A percentile compares a stretch with the other conserved stretches of the same genome.
phyloP scores from a whole-genome alignment of 108 stramenopile species.

The Seminavis robusta region DNA sequence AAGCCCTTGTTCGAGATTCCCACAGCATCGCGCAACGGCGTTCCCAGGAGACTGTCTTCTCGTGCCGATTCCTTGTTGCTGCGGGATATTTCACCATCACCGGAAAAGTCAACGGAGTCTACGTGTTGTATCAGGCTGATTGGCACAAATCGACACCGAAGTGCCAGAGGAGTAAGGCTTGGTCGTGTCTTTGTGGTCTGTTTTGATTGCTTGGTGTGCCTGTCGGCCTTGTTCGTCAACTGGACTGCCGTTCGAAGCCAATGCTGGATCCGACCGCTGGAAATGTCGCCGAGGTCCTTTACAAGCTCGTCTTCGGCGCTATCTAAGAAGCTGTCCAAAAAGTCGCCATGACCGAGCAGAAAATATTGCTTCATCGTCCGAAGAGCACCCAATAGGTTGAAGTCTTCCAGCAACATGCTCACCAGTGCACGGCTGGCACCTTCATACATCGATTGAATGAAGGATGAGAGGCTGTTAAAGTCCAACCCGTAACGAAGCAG shows the following conservation, averaged over 20 bases:
- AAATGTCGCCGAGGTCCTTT: constrained; percentile 48
- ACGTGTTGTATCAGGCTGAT: constrained; percentile 60
- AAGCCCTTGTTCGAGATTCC: constrained; percentile 38
- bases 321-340: constrained; percentile 94
- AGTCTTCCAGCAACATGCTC: constrained; percentile 58
- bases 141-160: constrained; percentile 52
- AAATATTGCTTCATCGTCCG: constrained; percentile 92
- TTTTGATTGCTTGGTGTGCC: constrained; percentile 10
- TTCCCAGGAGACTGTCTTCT: too few species aligned
- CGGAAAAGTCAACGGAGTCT: too few species aligned
- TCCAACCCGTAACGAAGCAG: constrained; percentile 32
- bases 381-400: constrained; percentile 62
- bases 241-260: constrained; percentile 71
- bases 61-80: too few species aligned
- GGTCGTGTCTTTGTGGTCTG: not conserved
- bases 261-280: constrained; percentile 78
- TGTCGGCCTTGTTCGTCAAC: constrained; percentile 34
- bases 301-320: constrained; percentile 83
- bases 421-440: constrained; percentile 70
- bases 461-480: constrained; percentile 42
- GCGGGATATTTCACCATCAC: too few species aligned
- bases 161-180: constrained; percentile 12
- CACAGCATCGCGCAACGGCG: constrained; percentile 35
- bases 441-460: constrained; percentile 64
- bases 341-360: constrained; percentile 97